Evolutionary conservation across 345 rosid genomes (phyloP), one percentile per base, ranked within the genome.

Genomic region (Gossypium thurberi): DNA sequence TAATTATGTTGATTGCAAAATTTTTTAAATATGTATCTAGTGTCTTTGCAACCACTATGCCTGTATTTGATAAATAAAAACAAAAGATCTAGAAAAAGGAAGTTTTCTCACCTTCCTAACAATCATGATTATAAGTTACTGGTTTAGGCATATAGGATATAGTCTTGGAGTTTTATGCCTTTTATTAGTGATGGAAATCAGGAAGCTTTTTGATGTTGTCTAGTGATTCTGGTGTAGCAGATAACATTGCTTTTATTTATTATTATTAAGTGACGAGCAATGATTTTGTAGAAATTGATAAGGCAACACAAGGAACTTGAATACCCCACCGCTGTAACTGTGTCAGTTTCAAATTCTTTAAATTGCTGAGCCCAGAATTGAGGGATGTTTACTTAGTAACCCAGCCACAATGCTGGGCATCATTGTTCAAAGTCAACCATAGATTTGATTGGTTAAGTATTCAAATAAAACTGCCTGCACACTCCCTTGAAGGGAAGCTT

Each of bases 321-420:
- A 44, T 21, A 50, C 40, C 43, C 13, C 14, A 66, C 46, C 21
- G 1, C 15, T 43, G 47, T 66, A 21, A 7, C 15, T 50, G 70
- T 46, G 23, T 66, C 70, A 21, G 7, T 66, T 46, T 66, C 56
- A 21, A 42, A n/a, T 64, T 42, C 46, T 2, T 63, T 11, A 28
- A 28, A 60, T 28, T n/a, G 11, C 33, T 60, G 44, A 60, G n/a
- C 44, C 65, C 64, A 28, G 3, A 26, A 33, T 60, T 15, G 44
- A 28, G 18, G 43, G 42, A 60, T 60, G 33, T 14, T 60, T 59
- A 14, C 65, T 60, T 60, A 14, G 65, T 60, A 60, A 25, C n/a
- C 63, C n/a, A 28, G 50, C 56, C 68, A 65, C 65, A 60, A 14
- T 65, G 69, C 52, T 42, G 69, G 23, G 18, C 59, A 55, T 55